phyloP scores from a whole-genome alignment of 2,329 filamentous ascomycete species.

The Davidsoniella virescens region DNA sequence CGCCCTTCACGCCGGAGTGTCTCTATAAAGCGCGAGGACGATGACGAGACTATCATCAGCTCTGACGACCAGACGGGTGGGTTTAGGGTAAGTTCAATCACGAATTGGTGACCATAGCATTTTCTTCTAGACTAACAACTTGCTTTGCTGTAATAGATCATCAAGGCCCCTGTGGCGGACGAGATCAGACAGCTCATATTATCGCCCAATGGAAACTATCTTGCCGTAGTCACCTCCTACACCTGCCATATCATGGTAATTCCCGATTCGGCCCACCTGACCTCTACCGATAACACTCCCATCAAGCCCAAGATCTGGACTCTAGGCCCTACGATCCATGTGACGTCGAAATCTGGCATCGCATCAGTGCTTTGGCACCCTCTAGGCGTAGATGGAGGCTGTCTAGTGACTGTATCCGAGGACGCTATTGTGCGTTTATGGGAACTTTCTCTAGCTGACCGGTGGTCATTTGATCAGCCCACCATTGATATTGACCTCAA shows the following conservation, averaged over 20 bases:
- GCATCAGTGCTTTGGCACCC: slow-evolving; percentile 85
- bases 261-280: slow-evolving; percentile 63
- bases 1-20: slow-evolving; percentile 8
- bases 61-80: slow-evolving; percentile 18
- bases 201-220: slow-evolving; percentile 64
- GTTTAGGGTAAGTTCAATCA: slow-evolving; percentile 17
- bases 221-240: slow-evolving; percentile 74
- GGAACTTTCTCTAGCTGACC: slow-evolving; percentile 71
- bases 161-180: slow-evolving; percentile 63
- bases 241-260: slow-evolving; percentile 80
- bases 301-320: slow-evolving; percentile 77
- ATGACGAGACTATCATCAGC: slow-evolving; percentile 11
- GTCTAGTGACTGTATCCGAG: slow-evolving; percentile 73
- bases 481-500: slow-evolving; percentile 73
- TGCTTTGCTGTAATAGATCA: slow-evolving; percentile 34
- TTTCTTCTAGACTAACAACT: slow-evolving; percentile 6
- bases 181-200: slow-evolving; percentile 74
- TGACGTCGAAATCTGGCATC: slow-evolving; percentile 68
- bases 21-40: slow-evolving; percentile 31
- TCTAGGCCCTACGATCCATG: slow-evolving; percentile 81
- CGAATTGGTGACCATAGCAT: neutral
- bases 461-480: slow-evolving; percentile 75
- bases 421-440: slow-evolving; percentile 81
- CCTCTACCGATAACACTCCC: slow-evolving; percentile 46
- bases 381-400: slow-evolving; percentile 63